Evolutionary conservation across 371 early-diverging fungal genomes (phyloP), one percentile per base, ranked within the genome.

Genomic region (Gilbertella persicaria): DNA sequence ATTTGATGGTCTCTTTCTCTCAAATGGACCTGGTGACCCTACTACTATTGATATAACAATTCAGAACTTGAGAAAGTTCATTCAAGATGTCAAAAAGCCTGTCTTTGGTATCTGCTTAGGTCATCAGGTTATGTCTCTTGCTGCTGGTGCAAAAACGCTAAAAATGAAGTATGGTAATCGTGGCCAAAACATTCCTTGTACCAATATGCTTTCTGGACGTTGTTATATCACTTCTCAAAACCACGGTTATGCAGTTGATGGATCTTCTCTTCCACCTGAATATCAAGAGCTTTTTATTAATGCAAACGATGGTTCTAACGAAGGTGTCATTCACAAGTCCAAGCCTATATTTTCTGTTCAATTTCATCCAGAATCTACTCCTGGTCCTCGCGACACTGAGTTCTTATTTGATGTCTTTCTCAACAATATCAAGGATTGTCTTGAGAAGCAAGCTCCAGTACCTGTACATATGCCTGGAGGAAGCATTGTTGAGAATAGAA

Each of bases 131-230:
- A 68, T 96, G 53, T 93, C 96, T 13, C 79, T 97, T 40, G 97
- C 98, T 10, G 79, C 95, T 10, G 97, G 97, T 19, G 98, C 96
- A 7, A 76, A 80, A 66, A 96, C 97, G 24, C 75, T 75, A 69
- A 98, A 98, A 79, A 89, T 98, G 89, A 93, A 93, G 71, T 98
- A 92, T 64, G 98, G 98, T 69, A 98, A 98, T 83, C 94, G 98
- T 71, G 98, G 98, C 23, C 95, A 95, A 69, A 98, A 98, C 82
- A 97, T 98, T 66, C 98, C 98, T 24, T 97, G 97, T 82, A 96
- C 96, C 4, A 90, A 93, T 71, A 66, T 92, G 84, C 81, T 90
- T 53, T 93, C 95, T 41, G 92, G 96, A 55, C 90, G 96, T 39
- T 98, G 98, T 78, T 93, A 93, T 79, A 98, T 98, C 66, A 94